These are phyloP conservation scores for Herpotrichia juniperi DNA, from an alignment of 2,329 filamentous ascomycete species.

Conservation along the genomic window DNA sequence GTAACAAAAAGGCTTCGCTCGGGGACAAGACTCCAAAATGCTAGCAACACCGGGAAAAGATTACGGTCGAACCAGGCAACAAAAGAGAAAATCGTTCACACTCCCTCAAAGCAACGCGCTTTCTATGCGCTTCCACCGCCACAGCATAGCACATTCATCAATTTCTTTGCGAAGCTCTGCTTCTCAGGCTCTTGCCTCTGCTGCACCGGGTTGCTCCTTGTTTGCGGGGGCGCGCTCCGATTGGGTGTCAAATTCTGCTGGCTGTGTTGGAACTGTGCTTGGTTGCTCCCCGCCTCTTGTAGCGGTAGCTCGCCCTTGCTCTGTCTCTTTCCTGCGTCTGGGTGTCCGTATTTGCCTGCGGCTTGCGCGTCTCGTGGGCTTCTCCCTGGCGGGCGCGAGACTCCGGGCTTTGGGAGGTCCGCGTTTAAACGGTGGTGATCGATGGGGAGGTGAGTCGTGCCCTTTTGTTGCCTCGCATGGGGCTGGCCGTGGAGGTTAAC, in stretches of 20 bases:
- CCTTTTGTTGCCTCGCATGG: constrained; percentile 63
- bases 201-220: constrained; percentile 57
- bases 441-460: constrained; percentile 55
- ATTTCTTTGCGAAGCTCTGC: constrained; percentile 82
- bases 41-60: constrained; percentile 33
- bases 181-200: constrained; percentile 69
- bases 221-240: constrained; percentile 58
- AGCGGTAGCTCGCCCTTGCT: constrained; percentile 81
- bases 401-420: constrained; percentile 65
- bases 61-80: constrained; percentile 15
- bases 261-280: constrained; percentile 96
- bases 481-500: constrained; percentile 76
- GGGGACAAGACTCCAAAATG: constrained; percentile 43
- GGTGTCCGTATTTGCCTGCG: constrained; percentile 25
- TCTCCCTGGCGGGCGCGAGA: constrained; percentile 54
- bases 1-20: constrained; percentile 31
- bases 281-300: constrained; percentile 80
- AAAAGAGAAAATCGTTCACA: constrained; percentile 1
- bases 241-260: constrained; percentile 78
- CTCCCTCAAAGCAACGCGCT: constrained; percentile 3
- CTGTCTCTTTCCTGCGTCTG: constrained; percentile 63
- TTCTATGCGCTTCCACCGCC: constrained; percentile 49
- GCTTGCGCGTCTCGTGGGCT: constrained; percentile 43
- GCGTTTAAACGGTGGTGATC: constrained; percentile 53
- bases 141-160: constrained; percentile 92